Conservation (phyloP, 305 asterid genomes). For the Fraxinus angustifolia region DNA sequence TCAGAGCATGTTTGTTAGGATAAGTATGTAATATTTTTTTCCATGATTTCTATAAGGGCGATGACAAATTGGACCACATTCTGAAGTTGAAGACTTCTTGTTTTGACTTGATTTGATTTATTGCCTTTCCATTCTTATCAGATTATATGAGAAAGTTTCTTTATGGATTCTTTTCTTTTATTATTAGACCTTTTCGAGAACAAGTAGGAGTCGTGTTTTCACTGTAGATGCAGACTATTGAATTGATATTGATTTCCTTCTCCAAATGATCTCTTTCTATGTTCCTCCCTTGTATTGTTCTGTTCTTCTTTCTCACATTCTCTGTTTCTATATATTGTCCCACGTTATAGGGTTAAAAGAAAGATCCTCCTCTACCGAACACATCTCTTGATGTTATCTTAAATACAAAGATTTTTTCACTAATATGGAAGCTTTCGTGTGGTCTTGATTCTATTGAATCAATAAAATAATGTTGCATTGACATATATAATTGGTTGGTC, state of each 20-base stretch:
- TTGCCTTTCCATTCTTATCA: not conserved
- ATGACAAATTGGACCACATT: not conserved
- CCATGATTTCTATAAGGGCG: not conserved
- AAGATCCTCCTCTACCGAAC: not conserved
- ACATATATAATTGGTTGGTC: not conserved
- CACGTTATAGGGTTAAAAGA: not conserved
- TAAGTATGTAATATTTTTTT: not conserved
- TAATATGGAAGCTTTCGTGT: not conserved
- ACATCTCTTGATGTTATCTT: not conserved
- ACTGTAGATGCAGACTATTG: not conserved
- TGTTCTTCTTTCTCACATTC: not conserved
- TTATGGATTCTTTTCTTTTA: not conserved
- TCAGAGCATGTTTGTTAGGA: not conserved
- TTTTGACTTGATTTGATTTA: not conserved
- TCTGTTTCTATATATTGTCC: not conserved
- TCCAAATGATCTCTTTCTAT: not conserved
- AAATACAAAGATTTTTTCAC: not conserved
- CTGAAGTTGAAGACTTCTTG: not conserved
- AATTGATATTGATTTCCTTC: not conserved
- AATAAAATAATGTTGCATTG: not conserved
- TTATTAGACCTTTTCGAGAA: not conserved
- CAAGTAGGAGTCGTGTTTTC: not conserved
- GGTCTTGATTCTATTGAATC: not conserved
- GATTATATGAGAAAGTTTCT: not conserved
- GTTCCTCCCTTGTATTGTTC: not conserved